phyloP scores from a whole-genome alignment of 805 yeast genomes.

The Ogataea naganishii region DNA sequence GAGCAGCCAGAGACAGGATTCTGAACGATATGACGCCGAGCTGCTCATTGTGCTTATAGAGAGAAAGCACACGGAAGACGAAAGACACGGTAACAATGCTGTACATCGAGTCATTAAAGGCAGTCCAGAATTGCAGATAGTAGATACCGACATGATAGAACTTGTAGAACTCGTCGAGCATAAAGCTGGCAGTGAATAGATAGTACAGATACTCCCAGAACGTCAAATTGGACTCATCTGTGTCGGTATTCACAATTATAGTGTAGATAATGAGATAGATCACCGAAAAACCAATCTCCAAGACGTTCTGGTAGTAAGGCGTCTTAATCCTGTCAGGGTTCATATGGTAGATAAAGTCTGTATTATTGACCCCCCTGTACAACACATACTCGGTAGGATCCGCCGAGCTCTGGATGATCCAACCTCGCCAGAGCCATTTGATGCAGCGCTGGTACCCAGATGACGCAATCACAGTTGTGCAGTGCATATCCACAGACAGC shows the following conservation, averaged over 20 bases:
- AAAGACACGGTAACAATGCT: conserved; percentile 43
- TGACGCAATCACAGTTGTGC: conserved; percentile 67
- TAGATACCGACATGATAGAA: conserved; percentile 67
- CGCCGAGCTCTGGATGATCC: conserved; percentile 69
- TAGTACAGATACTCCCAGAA: conserved; percentile 49
- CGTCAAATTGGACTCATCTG: conserved; percentile 27
- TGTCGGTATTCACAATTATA: conserved; percentile 51
- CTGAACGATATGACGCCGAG: conserved; percentile 42
- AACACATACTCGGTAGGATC: conserved; percentile 65
- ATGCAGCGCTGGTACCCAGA: conserved; percentile 81
- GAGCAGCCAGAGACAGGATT: conserved; percentile 71
- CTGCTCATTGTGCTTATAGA: conserved; percentile 2
- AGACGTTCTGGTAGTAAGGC: conserved; percentile 69
- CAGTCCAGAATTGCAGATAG: conserved; percentile 72
- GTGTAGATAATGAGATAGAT: conserved; percentile 57
- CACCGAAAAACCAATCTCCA: conserved; percentile 63
- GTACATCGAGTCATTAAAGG: conserved; percentile 67
- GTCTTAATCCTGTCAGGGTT: conserved; percentile 80
- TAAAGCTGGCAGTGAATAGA: conserved; percentile 56
- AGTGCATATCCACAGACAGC: conserved; percentile 79
- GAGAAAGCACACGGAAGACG: conserved; percentile 41
- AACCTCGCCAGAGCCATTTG: conserved; percentile 89
- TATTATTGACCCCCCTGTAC: conserved; percentile 51
- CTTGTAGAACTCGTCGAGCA: conserved; percentile 61
- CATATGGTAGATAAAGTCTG: conserved; percentile 53